A percentile compares a stretch with the other conserved stretches of the same genome.
These are phyloP conservation scores for Trichoderma harzianum DNA, from an alignment of 2,329 filamentous ascomycete genomes.

Conservation along the genomic window DNA sequence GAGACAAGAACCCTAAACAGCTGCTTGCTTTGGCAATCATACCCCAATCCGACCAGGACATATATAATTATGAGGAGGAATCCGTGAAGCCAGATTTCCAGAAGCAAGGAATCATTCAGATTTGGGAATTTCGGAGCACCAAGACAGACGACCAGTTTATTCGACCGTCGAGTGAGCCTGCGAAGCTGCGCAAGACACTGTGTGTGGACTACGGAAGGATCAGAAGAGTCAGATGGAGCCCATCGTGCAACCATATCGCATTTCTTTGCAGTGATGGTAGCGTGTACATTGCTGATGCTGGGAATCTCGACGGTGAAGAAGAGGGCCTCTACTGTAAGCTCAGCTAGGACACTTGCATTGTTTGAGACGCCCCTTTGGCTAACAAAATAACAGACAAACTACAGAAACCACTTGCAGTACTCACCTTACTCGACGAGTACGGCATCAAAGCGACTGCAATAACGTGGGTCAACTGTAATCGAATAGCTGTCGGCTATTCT, in stretches of 20 bases:
- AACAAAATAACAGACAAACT: slow-evolving; percentile 41
- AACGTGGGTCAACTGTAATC: slow-evolving; percentile 54
- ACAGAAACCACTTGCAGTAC: slow-evolving; percentile 41
- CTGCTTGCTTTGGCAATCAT: slow-evolving; percentile 51
- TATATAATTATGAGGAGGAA: slow-evolving; percentile 38
- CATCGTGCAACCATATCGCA: slow-evolving; percentile 45
- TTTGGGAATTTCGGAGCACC: slow-evolving; percentile 47
- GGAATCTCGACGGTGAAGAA: slow-evolving; percentile 30
- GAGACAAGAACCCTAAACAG: slow-evolving; percentile 38
- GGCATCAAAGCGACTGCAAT: slow-evolving; percentile 49
- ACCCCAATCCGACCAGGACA: slow-evolving; percentile 49
- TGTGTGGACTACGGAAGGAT: slow-evolving; percentile 52
- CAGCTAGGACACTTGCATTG: neutral
- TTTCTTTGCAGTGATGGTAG: slow-evolving; percentile 50
- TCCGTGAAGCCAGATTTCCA: slow-evolving; percentile 37
- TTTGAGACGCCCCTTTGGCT: slow-evolving; percentile 20
- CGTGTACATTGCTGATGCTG: slow-evolving; percentile 44
- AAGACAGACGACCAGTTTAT: slow-evolving; percentile 30
- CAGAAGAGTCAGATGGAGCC: slow-evolving; percentile 53
- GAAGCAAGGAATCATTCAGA: slow-evolving; percentile 47
- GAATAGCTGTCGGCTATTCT: slow-evolving; percentile 52
- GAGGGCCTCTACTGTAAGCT: slow-evolving; percentile 43
- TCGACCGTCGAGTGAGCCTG: slow-evolving; percentile 34
- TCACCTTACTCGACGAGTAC: slow-evolving; percentile 46
- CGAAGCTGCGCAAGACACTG: slow-evolving; percentile 42